Evolutionary conservation across 2,329 filamentous ascomycete genomes (phyloP).

Genomic region (Phaeosphaeriaceae sp.): DNA sequence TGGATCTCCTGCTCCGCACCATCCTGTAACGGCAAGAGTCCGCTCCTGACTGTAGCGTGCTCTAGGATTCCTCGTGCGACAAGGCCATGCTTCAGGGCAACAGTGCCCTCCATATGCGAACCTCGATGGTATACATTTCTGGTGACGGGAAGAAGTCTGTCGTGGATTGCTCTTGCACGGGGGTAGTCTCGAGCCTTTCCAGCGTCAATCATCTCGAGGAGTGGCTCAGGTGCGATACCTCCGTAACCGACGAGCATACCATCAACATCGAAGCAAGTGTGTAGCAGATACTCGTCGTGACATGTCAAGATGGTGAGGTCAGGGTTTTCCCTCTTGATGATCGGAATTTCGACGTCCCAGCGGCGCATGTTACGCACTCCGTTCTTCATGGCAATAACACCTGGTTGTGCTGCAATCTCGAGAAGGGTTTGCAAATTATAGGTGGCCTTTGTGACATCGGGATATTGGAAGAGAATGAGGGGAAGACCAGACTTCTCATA

Average conservation of each 20-base stretch:
- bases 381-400: slow-evolving; percentile 64
- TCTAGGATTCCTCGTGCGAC: slow-evolving; percentile 58
- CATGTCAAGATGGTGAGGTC: slow-evolving; percentile 60
- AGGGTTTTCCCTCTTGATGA: slow-evolving; percentile 57
- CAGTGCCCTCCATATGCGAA: slow-evolving; percentile 63
- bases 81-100: slow-evolving; percentile 58
- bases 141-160: slow-evolving; percentile 58
- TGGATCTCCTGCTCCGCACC: slow-evolving; percentile 55
- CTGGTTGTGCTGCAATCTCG: slow-evolving; percentile 59
- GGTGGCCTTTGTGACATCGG: slow-evolving; percentile 60
- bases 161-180: slow-evolving; percentile 57
- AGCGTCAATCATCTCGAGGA: slow-evolving; percentile 59
- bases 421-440: slow-evolving; percentile 61
- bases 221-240: slow-evolving; percentile 59
- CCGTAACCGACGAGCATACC: slow-evolving; percentile 63
- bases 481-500: slow-evolving; percentile 59
- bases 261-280: slow-evolving; percentile 60
- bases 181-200: slow-evolving; percentile 59
- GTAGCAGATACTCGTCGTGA: slow-evolving; percentile 61
- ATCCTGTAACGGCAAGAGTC: slow-evolving; percentile 53
- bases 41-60: slow-evolving; percentile 59
- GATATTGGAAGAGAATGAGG: slow-evolving; percentile 62
- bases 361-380: slow-evolving; percentile 64
- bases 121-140: slow-evolving; percentile 63
- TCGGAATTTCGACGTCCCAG: slow-evolving; percentile 63